Evolutionary conservation across 768 basidiomycete species (phyloP), one percentile per base, ranked within the genome.

Genomic region (Hericium coralloides): DNA sequence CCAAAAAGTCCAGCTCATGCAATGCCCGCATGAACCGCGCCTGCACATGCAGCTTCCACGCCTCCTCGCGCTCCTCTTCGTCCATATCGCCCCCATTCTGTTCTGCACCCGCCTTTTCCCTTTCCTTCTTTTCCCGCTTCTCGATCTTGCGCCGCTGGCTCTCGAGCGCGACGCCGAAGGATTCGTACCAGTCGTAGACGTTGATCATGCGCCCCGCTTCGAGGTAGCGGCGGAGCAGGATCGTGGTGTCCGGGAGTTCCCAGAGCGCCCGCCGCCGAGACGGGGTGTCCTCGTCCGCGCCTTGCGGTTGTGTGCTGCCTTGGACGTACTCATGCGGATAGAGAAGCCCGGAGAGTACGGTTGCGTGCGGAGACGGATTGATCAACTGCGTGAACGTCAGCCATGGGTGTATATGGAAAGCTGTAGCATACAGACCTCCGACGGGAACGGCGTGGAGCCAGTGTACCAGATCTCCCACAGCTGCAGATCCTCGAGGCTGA

Each of bases 111-210:
- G n/a, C 57, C 58, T 37, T 66, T 63, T 17, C 56, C 56, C 22
- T 58, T 57, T 3, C 59, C 59, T 1, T 52, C 64, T 10, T 66
- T 68, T 0, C 71, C 70, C 45, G 70, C 72, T 38, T 73, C 71
- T 18, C 63, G 53, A 65, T 53, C 10, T 64, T 64, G 57, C 59
- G 56, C 17, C 69, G 68, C 69, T 87, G 87, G 1, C 70, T 72
- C 66, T 89, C 88, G 54, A 92, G 69, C 36, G 80, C 85, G 20
- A 75, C 68, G 36, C 79, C 76, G 67, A 93, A 94, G 22, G 85
- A 79, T 62, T 89, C 84, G 64, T 83, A 92, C 92, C 90, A 92
- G 68, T 94, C 92, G 66, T 88, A 92, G 2, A 91, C 78, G 65
- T 93, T 93, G 69, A 93, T 82, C 80, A 87, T 79, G 70, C 79